These are phyloP conservation scores for Aspergillus pseudoviridinutans DNA, from an alignment of 2,329 filamentous ascomycete species.

Conservation along the genomic window DNA sequence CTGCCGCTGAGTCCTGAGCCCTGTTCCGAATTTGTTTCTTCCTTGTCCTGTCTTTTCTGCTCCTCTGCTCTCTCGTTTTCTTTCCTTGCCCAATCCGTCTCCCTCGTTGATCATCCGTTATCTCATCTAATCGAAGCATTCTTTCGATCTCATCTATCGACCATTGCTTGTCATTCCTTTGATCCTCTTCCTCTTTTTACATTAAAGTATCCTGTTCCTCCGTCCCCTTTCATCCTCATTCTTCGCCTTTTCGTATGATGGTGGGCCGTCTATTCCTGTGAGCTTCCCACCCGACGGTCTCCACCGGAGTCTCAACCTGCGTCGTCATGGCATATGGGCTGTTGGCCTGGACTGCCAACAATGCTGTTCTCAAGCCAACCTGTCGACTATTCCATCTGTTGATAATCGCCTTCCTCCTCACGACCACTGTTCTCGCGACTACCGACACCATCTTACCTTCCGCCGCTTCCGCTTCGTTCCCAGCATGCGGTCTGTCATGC, in stretches of 20 bases:
- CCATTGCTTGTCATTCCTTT: background rate
- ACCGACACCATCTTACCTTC: constrained; percentile 32
- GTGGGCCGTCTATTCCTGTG: constrained; percentile 8
- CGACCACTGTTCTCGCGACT: constrained; percentile 19
- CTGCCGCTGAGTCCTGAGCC: background rate
- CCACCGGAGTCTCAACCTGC: constrained; percentile 9
- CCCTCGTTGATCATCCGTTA: background rate
- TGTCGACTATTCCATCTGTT: constrained; percentile 7
- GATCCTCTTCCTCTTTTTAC: background rate
- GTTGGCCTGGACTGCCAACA: constrained; percentile 8
- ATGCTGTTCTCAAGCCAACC: background rate
- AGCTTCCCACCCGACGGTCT: constrained; percentile 10
- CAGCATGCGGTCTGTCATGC: constrained; percentile 59
- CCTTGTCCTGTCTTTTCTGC: background rate
- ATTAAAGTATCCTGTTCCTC: background rate
- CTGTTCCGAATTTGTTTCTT: background rate
- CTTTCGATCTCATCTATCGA: background rate
- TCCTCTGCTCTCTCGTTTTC: background rate
- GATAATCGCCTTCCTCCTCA: constrained; percentile 3
- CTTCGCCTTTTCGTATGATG: constrained; percentile 10
- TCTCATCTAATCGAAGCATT: background rate
- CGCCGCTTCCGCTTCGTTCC: constrained; percentile 47
- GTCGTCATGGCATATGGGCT: constrained; percentile 12
- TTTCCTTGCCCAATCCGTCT: background rate
- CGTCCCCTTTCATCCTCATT: background rate